These are phyloP conservation scores for Sarcodon sp. DNA, from an alignment of 768 basidiomycete genomes.

Conservation along the genomic window DNA sequence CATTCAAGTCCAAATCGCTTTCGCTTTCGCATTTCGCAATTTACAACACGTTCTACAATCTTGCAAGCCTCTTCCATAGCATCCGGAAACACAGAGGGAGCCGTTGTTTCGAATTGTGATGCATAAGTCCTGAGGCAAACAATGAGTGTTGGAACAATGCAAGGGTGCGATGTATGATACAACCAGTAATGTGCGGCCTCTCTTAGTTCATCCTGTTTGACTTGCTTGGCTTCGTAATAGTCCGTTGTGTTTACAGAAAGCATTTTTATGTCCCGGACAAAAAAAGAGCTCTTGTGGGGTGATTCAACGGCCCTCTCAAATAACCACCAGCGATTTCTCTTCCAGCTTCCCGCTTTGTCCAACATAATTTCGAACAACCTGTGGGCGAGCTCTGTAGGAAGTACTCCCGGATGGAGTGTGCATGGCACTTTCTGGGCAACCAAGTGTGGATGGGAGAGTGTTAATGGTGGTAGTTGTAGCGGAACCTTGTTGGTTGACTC, in stretches of 20 bases:
- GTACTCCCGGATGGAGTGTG: slow-evolving; percentile 54
- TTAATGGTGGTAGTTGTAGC: slow-evolving; percentile 41
- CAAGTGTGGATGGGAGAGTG: slow-evolving; percentile 46
- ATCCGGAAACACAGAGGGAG: slow-evolving; percentile 42
- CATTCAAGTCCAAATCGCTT: slow-evolving; percentile 57
- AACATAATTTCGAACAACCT: slow-evolving; percentile 64
- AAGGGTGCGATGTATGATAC: background rate
- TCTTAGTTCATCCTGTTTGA: slow-evolving; percentile 41
- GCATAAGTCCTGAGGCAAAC: background rate
- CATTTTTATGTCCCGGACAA: slow-evolving; percentile 38
- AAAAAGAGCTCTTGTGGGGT: slow-evolving; percentile 76
- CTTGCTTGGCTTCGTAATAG: slow-evolving; percentile 4
- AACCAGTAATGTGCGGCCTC: slow-evolving; percentile 71
- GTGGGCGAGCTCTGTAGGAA: slow-evolving; percentile 60
- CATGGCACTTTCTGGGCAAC: slow-evolving; percentile 64
- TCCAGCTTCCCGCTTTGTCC: slow-evolving; percentile 47
- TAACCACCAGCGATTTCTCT: slow-evolving; percentile 74
- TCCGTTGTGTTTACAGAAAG: slow-evolving; percentile 3
- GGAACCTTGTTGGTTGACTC: slow-evolving; percentile 18
- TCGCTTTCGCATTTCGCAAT: slow-evolving; percentile 53
- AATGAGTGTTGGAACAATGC: background rate
- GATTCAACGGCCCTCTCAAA: slow-evolving; percentile 75
- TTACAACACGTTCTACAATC: slow-evolving; percentile 58
- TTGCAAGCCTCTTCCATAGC: slow-evolving; percentile 72
- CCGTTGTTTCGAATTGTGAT: background rate